Base-by-base conservation (phyloP, 2,329 filamentous ascomycete genomes). In the Colletotrichum lupini region DNA sequence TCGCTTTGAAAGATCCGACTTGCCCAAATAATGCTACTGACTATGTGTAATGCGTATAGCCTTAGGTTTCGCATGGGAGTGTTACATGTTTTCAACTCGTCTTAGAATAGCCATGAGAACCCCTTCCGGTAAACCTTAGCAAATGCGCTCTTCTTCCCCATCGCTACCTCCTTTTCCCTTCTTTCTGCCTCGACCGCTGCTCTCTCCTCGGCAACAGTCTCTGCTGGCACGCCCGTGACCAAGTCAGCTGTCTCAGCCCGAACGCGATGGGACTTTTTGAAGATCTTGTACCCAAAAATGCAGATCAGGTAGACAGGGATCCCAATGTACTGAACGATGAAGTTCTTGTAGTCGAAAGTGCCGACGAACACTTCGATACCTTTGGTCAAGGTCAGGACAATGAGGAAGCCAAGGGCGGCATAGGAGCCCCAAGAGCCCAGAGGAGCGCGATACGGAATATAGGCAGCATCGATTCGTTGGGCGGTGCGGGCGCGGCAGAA, bases 371-470 rank as follows among this genome's bases (percentile, higher is more conserved):
- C 68, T 4, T 74, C 58, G 1, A 72, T 26, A 14, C 68, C 72
- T 1, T 72, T 72, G 2, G 68, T 58, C 16, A 74, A 12, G 35
- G 42, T 72, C 24, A 74, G 22, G 1, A 72, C 5, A 7, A 66
- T 32, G n/a, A 67, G 7, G 19, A 72, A 72, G 7, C 22, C 24
- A 16, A 74, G 16, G 5, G 67, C 67, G 19, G 56, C 37, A 26
- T 72, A 73, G 12, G 70, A 73, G 1, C 70, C 70, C 70, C 26
- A 64, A 0, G 26, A 2, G 1, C 66, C 66, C 0, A 86, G 75
- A 1, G 77, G 75, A n/a, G 81, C 83, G 11, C 78, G 75, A 64
- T 85, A 86, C 1, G 84, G 84, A 58, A 87, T 77, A 26, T 77
- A 74, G 4, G 75, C 67, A 0, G 80, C 76, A 0, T 80, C 73